phyloP scores from a whole-genome alignment of 1,284 basidiomycete species.

The Tilletia indica region DNA sequence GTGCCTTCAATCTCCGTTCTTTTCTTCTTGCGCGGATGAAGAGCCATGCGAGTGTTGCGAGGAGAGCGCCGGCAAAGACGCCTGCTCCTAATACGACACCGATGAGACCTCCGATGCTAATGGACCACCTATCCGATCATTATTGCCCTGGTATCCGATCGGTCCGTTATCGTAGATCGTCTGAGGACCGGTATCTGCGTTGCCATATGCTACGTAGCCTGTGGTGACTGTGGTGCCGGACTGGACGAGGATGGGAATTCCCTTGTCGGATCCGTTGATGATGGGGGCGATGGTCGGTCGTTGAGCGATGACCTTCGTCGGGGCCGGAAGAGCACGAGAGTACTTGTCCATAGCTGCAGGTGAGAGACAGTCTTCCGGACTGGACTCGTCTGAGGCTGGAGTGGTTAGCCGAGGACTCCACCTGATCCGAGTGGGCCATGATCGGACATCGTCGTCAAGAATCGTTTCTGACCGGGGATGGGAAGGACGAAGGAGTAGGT shows the following conservation, averaged over 20 bases:
- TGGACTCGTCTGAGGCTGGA: constrained; percentile 33
- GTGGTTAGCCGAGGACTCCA: constrained; percentile 36
- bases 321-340: neutral
- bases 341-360: constrained; percentile 19
- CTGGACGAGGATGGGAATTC: constrained; percentile 36
- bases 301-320: neutral
- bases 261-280: constrained; percentile 25
- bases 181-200: constrained; percentile 33
- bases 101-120: neutral
- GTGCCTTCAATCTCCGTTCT: neutral
- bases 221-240: constrained; percentile 35
- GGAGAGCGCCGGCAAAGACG: constrained; percentile 21
- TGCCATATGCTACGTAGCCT: constrained; percentile 25
- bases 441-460: constrained; percentile 35
- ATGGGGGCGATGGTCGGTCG: constrained; percentile 27
- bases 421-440: constrained; percentile 24
- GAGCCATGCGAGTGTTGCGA: constrained; percentile 31
- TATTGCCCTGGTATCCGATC: neutral
- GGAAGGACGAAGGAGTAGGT: constrained; percentile 30
- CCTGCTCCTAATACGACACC: constrained; percentile 22
- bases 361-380: constrained; percentile 26
- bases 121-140: constrained; percentile 19
- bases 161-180: constrained; percentile 30
- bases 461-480: constrained; percentile 31
- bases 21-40: constrained; percentile 25